Evolutionary conservation across 495 filamentous ascomycete genomes (phyloP).

Genomic region (Lasiosphaeris hirsuta): DNA sequence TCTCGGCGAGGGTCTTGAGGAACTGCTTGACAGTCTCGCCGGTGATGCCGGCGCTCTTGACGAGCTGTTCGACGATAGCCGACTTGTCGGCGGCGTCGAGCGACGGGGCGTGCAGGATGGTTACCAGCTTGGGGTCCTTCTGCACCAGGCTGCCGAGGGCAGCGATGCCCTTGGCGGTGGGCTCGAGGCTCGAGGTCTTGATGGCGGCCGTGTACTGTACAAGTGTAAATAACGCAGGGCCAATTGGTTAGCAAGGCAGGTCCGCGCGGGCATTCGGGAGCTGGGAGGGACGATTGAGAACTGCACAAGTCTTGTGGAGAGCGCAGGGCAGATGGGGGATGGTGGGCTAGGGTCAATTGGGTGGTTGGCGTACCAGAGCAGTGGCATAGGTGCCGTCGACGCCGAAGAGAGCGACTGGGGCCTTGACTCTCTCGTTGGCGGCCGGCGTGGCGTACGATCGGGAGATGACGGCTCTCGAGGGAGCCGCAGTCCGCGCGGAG

Average conservation of each 20-base stretch:
- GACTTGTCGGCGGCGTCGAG: conserved; percentile 74
- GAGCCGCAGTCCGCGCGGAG: conserved; percentile 55
- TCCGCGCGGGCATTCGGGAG: neutral
- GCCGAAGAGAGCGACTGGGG: conserved; percentile 87
- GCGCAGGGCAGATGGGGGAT: neutral
- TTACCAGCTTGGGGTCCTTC: conserved; percentile 73
- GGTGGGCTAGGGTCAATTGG: conserved; percentile 17
- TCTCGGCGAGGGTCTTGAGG: conserved; percentile 81
- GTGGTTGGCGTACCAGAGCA: conserved; percentile 74
- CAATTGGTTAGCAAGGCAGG: conserved; percentile 3
- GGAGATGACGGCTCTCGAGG: conserved; percentile 41
- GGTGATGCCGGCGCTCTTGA: conserved; percentile 66
- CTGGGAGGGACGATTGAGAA: neutral
- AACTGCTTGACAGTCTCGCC: conserved; percentile 92
- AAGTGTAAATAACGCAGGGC: conserved; percentile 32
- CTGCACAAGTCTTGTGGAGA: neutral
- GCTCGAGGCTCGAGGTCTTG: conserved; percentile 81
- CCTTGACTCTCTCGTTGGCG: conserved; percentile 61
- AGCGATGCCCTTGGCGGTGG: conserved; percentile 69
- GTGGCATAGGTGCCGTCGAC: conserved; percentile 97
- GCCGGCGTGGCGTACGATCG: conserved; percentile 74
- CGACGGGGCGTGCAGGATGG: conserved; percentile 76
- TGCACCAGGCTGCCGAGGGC: conserved; percentile 67
- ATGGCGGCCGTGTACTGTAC: conserved; percentile 87
- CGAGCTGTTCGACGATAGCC: conserved; percentile 75